phyloP scores from a whole-genome alignment of 2,329 filamentous ascomycete genomes.

The Byssoonygena ceratinophila region DNA sequence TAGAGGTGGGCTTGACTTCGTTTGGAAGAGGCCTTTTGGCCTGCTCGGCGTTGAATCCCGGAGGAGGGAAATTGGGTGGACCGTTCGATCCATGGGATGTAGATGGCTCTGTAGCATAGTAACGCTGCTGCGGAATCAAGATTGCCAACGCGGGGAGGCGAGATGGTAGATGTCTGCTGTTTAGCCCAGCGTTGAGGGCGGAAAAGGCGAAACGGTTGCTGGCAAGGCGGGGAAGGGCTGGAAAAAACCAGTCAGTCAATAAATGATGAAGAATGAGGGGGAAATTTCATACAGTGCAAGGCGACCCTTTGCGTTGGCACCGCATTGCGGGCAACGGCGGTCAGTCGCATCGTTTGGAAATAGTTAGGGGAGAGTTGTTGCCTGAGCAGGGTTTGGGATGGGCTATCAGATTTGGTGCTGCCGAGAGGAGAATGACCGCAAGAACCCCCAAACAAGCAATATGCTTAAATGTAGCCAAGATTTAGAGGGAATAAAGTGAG shows the following conservation, averaged over 20 bases:
- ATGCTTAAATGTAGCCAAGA: conserved; percentile 1
- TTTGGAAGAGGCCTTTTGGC: conserved; percentile 68
- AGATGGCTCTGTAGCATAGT: conserved; percentile 50
- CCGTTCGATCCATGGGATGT: conserved; percentile 39
- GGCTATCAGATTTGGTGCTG: conserved; percentile 8
- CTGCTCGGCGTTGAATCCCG: conserved; percentile 80
- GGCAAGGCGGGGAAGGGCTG: conserved; percentile 27
- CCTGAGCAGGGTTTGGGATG: conserved; percentile 2
- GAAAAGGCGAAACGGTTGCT: conserved; percentile 26
- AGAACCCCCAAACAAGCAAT: conserved; percentile 6
- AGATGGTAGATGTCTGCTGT: conserved; percentile 36
- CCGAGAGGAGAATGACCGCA: conserved; percentile 11
- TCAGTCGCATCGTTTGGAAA: conserved; percentile 27
- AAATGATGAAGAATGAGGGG: background rate
- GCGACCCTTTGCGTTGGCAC: conserved; percentile 12
- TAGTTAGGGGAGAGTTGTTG: background rate
- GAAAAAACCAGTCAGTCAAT: background rate
- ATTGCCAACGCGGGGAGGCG: conserved; percentile 49
- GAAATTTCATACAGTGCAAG: conserved; percentile 8
- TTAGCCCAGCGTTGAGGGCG: conserved; percentile 26
- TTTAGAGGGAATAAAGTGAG: background rate
- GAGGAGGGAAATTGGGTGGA: conserved; percentile 54
- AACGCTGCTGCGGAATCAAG: conserved; percentile 40
- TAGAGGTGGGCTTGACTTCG: conserved; percentile 5
- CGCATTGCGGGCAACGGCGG: conserved; percentile 29